Evolutionary conservation across 768 basidiomycete species (phyloP).

Genomic region (Suillus placidus): DNA sequence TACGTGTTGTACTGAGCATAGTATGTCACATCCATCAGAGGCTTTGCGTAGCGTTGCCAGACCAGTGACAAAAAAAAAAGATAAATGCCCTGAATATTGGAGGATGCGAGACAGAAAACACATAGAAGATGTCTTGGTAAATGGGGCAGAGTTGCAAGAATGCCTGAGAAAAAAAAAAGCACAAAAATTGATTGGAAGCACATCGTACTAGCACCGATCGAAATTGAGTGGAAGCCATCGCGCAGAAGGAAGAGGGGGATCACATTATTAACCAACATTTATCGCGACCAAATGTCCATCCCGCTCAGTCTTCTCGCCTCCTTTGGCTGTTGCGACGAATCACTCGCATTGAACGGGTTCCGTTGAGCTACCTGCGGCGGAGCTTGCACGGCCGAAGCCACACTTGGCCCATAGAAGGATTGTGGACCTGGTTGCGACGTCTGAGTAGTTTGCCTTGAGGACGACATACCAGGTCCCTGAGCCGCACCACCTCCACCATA

Average conservation of each 20-base stretch:
- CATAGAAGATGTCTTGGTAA: slow-evolving; percentile 23
- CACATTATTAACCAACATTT: slow-evolving; percentile 29
- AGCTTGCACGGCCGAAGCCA: slow-evolving; percentile 52
- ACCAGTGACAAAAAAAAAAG: neutral
- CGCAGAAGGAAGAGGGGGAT: slow-evolving; percentile 15
- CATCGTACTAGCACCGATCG: slow-evolving; percentile 6
- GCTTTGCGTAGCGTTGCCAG: neutral
- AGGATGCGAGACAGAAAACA: slow-evolving; percentile 6
- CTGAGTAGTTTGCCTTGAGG: slow-evolving; percentile 50
- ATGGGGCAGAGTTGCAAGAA: slow-evolving; percentile 19
- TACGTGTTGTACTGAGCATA: neutral
- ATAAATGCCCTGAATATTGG: slow-evolving; percentile 8
- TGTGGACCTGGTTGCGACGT: slow-evolving; percentile 38
- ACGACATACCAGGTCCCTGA: slow-evolving; percentile 25
- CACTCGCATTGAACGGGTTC: slow-evolving; percentile 47
- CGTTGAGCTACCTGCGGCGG: slow-evolving; percentile 38
- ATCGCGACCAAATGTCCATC: slow-evolving; percentile 80
- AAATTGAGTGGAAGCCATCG: slow-evolving; percentile 3
- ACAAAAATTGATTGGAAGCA: slow-evolving; percentile 1
- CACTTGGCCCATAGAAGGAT: slow-evolving; percentile 72
- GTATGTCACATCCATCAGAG: neutral
- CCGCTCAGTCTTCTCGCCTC: slow-evolving; percentile 62
- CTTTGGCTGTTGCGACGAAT: slow-evolving; percentile 47
- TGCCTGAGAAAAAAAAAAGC: slow-evolving; percentile 10
- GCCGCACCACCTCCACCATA: slow-evolving; percentile 46